Conservation (phyloP, 106 monocot species). For the Ottelia alismoides region DNA sequence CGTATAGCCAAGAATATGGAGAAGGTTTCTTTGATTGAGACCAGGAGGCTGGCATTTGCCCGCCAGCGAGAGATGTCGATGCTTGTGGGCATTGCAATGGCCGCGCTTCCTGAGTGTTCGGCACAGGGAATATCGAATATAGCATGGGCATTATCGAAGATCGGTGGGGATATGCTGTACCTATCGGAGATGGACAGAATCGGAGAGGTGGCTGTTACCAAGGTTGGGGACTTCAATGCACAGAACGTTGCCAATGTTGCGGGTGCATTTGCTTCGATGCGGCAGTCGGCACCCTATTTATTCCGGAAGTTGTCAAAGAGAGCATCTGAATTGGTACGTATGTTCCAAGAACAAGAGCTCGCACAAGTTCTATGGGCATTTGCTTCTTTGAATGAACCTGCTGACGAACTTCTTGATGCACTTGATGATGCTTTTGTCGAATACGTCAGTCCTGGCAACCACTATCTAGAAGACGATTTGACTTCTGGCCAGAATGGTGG, state of each 20-base stretch:
- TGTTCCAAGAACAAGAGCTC: constrained; percentile 77
- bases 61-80: constrained; percentile 88
- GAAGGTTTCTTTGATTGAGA: constrained; percentile 62
- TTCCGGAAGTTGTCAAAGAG: constrained; percentile 40
- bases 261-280: constrained; percentile 89
- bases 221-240: constrained; percentile 68
- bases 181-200: constrained; percentile 92
- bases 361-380: constrained; percentile 90
- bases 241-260: constrained; percentile 95
- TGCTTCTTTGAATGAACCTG: constrained; percentile 70
- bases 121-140: constrained; percentile 91
- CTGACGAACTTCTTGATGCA: constrained; percentile 43
- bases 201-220: constrained; percentile 60
- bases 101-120: constrained; percentile 65
- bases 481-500: neutral
- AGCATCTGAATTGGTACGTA: constrained; percentile 51
- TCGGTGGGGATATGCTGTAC: constrained; percentile 87
- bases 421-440: constrained; percentile 45
- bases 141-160: constrained; percentile 90
- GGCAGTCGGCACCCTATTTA: constrained; percentile 66
- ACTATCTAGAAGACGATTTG: constrained; percentile 9
- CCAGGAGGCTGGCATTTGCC: constrained; percentile 59
- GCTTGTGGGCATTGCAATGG: constrained; percentile 95
- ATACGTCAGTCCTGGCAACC: constrained; percentile 7
- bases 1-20: constrained; percentile 99